Evolutionary conservation across 2,329 filamentous ascomycete species (phyloP), one percentile per base, ranked within the genome.

Genomic region (Cladobotryum mycophilum): DNA sequence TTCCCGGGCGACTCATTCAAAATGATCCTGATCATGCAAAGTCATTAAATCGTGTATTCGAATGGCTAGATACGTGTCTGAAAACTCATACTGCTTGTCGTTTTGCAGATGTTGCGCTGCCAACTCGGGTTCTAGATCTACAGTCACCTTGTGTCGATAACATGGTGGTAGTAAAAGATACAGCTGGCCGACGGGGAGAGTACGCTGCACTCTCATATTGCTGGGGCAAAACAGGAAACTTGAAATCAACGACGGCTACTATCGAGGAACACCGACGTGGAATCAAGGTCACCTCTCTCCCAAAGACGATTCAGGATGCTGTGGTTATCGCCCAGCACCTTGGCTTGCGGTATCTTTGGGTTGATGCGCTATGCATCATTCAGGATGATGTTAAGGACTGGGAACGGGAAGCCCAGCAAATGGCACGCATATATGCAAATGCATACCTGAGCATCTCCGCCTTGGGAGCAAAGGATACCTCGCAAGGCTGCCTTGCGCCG

Each of bases 311-410:
- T 30, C 52, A 25, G 8, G 52, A 54, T 36, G 49, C 49, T 4
- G 41, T 54, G 36, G 9, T 30, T 17, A 9, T 54, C 15, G 38
- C 49, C 4, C 37, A 43, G 12, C n/a, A 11, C 6, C 38, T 54
- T 9, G 45, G 49, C 4, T 45, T 54, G 7, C 20, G 22, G 14
- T 52, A 54, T 34, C 13, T 54, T 18, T 54, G 49, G 53, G 45
- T 53, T 11, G 53, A 52, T 15, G 42, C 45, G 20, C 46, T 54
- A 7, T 54, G 53, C 40, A 54, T 54, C 35, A 43, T 49, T 35
- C 47, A 49, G 22, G 38, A 43, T 22, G 18, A 17, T 17, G 14
- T 12, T 5, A 22, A 42, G 7, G 47, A 49, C 40, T 49, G 47
- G 47, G 47, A 42, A 14, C 15, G 13, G n/a, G 47, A 49, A 15